These are phyloP conservation scores for Oryza australiensis DNA, from an alignment of 176 grass and related monocot genomes.

Conservation along the genomic window DNA sequence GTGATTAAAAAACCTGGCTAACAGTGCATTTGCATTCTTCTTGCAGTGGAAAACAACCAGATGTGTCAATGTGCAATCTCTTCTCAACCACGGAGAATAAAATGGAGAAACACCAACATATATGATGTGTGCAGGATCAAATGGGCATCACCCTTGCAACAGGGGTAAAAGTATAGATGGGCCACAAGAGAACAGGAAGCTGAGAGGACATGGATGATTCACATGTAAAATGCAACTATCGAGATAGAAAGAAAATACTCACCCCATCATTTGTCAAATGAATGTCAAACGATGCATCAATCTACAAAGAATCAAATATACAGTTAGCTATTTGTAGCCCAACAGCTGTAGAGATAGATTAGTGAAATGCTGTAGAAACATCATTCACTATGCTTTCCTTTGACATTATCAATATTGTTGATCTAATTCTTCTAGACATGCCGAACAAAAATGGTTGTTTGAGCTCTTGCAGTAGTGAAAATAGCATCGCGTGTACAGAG, in stretches of 20 bases:
- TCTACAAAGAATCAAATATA: neutral
- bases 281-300: neutral
- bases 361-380: neutral
- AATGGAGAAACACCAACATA: neutral
- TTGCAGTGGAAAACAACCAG: neutral
- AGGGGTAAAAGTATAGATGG: neutral
- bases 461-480: neutral
- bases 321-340: neutral
- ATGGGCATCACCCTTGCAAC: neutral
- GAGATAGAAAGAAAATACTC: conserved; percentile 7
- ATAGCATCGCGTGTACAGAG: neutral
- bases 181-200: neutral
- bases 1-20: neutral
- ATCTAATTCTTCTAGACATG: neutral
- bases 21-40: neutral
- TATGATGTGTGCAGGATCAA: conserved; percentile 25
- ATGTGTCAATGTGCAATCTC: neutral
- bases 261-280: neutral
- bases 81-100: neutral
- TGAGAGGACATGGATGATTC: neutral
- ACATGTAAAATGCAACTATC: neutral
- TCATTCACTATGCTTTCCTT: neutral
- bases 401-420: neutral
- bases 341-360: neutral
- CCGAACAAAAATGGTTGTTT: neutral